Base-by-base conservation (phyloP, 768 basidiomycete genomes). In the Tylopilus vinaceipallidus region DNA sequence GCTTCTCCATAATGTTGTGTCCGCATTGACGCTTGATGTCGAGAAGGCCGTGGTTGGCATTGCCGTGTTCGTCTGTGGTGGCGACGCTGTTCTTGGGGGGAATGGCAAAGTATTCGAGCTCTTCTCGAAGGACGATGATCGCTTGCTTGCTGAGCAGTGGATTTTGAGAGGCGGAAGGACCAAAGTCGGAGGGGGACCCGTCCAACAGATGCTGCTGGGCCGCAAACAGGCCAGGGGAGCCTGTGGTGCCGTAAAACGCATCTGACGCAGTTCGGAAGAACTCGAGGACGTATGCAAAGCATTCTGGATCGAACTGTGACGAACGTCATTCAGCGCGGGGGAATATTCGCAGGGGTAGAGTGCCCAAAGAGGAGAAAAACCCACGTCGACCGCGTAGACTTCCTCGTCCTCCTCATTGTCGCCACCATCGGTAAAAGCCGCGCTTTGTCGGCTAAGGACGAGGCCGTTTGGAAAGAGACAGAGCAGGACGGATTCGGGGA, bases 401-500 rank as follows among this genome's bases (percentile, higher is more conserved):
- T 98, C 94, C 63, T 95, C 95, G 58, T 84, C 82, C 42, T 90
- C 89, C 36, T 82, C 84, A 53, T 81, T 80, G 34, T 83, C 88
- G 23, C 83, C 86, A 19, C 83, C 85, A 49, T 87, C 88, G 7
- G 82, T 81, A 47, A 88, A 71, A 16, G 84, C 84, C 8, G 81
- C 79, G 52, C 87, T 88, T 63, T 95, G 91, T 53, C 94, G 78
- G 64, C 88, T 93, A 46, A 98, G 78, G 33, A 98, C 93, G 52
- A 98, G 82, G 17, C 95, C 97, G 63, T 98, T 98, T 10, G 97
- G 97, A 65, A 98, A 99, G 54, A 99, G 77, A 69, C 95, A 98
- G 32, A 99, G 75, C 45, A 98, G 78, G 39, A 99, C 93, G 16
- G 91, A 93, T 80, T 99, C 97, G 2, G 97, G 97, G 17, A 99